phyloP scores from a whole-genome alignment of 2,329 filamentous ascomycete species.

The Botryosphaeria dothidea region DNA sequence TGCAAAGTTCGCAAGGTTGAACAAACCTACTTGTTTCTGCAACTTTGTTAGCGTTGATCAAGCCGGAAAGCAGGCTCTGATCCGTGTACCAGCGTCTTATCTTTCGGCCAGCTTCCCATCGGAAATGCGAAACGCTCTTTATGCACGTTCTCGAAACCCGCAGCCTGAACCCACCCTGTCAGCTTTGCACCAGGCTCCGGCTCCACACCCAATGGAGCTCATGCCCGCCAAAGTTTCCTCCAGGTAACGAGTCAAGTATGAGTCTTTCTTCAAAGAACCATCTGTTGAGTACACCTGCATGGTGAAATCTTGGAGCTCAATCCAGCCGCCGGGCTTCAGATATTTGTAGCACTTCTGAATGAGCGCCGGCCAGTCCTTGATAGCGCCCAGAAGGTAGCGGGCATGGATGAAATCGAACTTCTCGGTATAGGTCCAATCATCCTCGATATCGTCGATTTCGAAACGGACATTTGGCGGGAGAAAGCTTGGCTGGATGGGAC shows the following conservation, averaged over 20 bases:
- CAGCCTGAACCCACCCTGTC: too few species aligned
- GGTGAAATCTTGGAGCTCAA: too few species aligned
- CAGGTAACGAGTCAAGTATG: too few species aligned
- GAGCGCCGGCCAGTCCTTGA: conserved; percentile 28
- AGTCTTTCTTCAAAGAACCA: too few species aligned
- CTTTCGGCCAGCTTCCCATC: conserved; percentile 27
- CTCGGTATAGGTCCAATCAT: conserved; percentile 31
- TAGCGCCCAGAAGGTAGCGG: conserved; percentile 25
- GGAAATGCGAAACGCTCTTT: conserved; percentile 44
- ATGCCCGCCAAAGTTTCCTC: too few species aligned
- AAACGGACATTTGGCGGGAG: conserved; percentile 50
- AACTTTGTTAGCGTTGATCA: background rate
- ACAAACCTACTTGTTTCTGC: background rate
- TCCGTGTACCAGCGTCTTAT: conserved; percentile 43
- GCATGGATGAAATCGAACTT: conserved; percentile 29
- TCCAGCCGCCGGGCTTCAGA: conserved; percentile 28
- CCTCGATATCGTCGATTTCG: conserved; percentile 52
- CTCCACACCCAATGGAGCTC: too few species aligned
- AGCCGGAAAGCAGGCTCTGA: too few species aligned
- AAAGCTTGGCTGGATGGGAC: conserved; percentile 47
- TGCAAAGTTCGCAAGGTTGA: background rate
- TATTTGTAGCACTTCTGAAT: conserved; percentile 25
- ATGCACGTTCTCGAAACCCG: conserved; percentile 55
- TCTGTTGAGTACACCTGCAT: too few species aligned
- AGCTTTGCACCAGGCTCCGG: too few species aligned